Evolutionary conservation across 2,329 filamentous ascomycete genomes (phyloP), one percentile per base, ranked within the genome.

Genomic region (Orbilia brochopaga): DNA sequence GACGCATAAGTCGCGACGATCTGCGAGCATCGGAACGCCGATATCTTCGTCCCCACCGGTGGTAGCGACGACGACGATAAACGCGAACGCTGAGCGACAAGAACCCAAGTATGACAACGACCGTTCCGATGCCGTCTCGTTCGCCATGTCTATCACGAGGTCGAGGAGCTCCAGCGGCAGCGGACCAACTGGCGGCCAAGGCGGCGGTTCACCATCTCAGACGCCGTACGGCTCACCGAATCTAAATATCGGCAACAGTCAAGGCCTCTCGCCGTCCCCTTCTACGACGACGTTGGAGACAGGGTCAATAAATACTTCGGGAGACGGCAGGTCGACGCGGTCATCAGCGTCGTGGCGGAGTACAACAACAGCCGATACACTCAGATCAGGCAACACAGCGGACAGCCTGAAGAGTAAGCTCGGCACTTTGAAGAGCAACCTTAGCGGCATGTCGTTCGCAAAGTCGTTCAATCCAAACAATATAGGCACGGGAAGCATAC

Each of bases 71-170:
- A 73, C 67, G 2, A 73, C 58, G 1, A 46, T 73, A 24, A 65
- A 65, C 17, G 67, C 67, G 8, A 63, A 40, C n/a, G 67, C 67
- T 3, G 67, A 73, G 23, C 58, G 66, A 30, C 67, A 73, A 21
- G 67, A 73, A 15, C 56, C 60, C n/a, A 73, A 66, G 23, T 66
- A 65, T 21, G 67, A 73, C 24, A 66, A 65, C 13, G 67, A 73
- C 17, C 65, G 35, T 24, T 65, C 60, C 15, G 67, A 73, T 17
- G 67, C 67, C 10, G 67, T 73, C 10, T 73, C 67, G 4, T 62
- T 60, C 27, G 67, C 65, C 10, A 52, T 73, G 60, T 73, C 67
- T 7, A 61, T 73, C 32, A 52, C 55, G n/a, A 55, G 61, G 46
- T 73, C 67, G 60, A 61, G 61, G n/a, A 65, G 60, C 17, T 73